Base-by-base conservation (phyloP, 2,329 filamentous ascomycete species). In the Pseudophaeomoniella oleicola region DNA sequence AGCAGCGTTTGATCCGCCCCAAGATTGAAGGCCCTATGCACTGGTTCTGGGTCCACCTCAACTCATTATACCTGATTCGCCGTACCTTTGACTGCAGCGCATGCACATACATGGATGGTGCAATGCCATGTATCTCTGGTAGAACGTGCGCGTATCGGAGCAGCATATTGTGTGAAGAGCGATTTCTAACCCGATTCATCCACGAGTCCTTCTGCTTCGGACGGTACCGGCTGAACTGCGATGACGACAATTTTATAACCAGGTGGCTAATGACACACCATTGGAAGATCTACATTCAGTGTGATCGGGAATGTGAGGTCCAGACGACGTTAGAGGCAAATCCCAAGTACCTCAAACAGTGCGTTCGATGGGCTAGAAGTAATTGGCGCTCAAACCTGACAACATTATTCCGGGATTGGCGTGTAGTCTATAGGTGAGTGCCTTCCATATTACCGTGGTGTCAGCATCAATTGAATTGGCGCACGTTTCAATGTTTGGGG, bases 311-410 rank as follows among this genome's bases (percentile, higher is more conserved):
- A 54, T 92, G 84, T 50, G 83, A 92, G 59, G 80, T 96, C 42
- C 78, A 90, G 63, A 96, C 88, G 16, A 94, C 87, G 3, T 69
- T 96, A 30, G 88, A 94, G 58, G 82, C 88, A 55, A 81, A 87
- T 54, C 66, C 71, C 39, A 92, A 87, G 53, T 96, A 93, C 53
- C 66, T 96, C 44, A 88, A 84, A 54, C 88, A 96, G 60, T 96
- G 88, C 60, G 75, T 88, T 33, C 75, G 88, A 34, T 96, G 88
- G 88, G 86, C 90, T 31, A 78, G 88, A 51, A 94, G 87, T 67
- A 96, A 96, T 61, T 96, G 88, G 88, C 73, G 88, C 54, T 94
- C 86, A 66, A 96, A 96, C 59, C 78, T 85, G 59, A 94, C 85
- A 36, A 94, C 85, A 58, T 69, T 94, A 52, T 71, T 88, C 45